Conservation (phyloP, 2,329 filamentous ascomycete species). For the Orbilia ellipsospora region DNA sequence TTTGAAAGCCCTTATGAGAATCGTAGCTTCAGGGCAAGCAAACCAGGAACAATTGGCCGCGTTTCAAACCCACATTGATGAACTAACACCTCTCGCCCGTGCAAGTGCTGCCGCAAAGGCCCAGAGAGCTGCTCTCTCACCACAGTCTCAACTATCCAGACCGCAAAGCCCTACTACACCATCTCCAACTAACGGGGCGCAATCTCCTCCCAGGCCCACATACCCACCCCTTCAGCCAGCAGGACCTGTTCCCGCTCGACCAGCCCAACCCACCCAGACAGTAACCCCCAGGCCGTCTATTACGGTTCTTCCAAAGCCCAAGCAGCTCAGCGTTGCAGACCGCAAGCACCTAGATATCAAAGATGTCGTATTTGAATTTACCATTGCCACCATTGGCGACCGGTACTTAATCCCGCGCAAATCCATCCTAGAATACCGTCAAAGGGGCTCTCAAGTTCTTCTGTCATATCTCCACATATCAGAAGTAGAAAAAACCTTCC, state of each 20-base stretch:
- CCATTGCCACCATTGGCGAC: conserved; percentile 70
- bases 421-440: conserved; percentile 76
- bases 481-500: conserved; percentile 74
- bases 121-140: conserved; percentile 43
- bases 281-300: conserved; percentile 36
- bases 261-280: conserved; percentile 26
- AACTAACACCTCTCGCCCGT: conserved; percentile 69
- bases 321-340: conserved; percentile 60
- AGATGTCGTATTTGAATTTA: conserved; percentile 76
- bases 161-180: conserved; percentile 31
- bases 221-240: conserved; percentile 54
- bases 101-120: conserved; percentile 54
- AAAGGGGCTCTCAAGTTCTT: conserved; percentile 71
- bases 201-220: conserved; percentile 28
- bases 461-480: conserved; percentile 80
- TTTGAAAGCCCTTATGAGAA: conserved; percentile 82
- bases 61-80: conserved; percentile 84
- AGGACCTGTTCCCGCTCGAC: conserved; percentile 39
- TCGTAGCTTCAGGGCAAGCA: conserved; percentile 80
- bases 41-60: conserved; percentile 76
- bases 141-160: conserved; percentile 33
- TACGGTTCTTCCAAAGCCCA: conserved; percentile 52
- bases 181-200: conserved; percentile 32
- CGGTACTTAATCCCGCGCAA: conserved; percentile 82
- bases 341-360: conserved; percentile 70